phyloP scores from a whole-genome alignment of 2,329 filamentous ascomycete species.

The Thielaviopsis punctulata region DNA sequence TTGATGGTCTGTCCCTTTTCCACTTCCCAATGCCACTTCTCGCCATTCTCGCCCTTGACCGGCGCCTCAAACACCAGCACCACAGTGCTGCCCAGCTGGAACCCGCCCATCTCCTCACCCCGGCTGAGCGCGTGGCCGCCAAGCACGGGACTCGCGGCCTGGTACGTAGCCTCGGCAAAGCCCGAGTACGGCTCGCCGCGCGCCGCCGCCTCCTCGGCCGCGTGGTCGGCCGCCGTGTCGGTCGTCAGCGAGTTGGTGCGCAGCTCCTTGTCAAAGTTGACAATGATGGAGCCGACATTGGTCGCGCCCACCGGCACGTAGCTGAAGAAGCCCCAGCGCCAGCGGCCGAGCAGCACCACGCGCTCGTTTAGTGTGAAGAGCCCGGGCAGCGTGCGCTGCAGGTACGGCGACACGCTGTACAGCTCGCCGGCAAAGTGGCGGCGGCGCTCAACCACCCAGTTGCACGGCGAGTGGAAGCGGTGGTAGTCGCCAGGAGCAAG shows the following conservation, averaged over 20 bases:
- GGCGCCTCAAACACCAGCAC: conserved; percentile 95
- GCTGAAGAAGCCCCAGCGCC: conserved; percentile 95
- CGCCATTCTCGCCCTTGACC: conserved; percentile 22
- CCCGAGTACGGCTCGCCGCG: conserved; percentile 75
- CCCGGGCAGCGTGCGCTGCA: conserved; percentile 80
- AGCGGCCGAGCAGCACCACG: conserved; percentile 79
- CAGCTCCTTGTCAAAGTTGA: conserved; percentile 92
- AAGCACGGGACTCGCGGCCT: conserved; percentile 56
- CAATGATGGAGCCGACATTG: conserved; percentile 88
- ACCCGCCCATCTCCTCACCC: conserved; percentile 96
- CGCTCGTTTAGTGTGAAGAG: conserved; percentile 95
- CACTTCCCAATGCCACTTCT: conserved; percentile 61
- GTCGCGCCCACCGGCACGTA: conserved; percentile 93
- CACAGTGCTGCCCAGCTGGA: conserved; percentile 86
- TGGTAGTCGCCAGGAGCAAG: conserved; percentile 91
- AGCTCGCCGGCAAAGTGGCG: conserved; percentile 97
- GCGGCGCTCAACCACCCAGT: conserved; percentile 86
- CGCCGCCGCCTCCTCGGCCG: conserved; percentile 59
- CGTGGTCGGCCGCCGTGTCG: conserved; percentile 77
- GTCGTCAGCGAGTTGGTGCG: conserved; percentile 84
- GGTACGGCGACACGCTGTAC: conserved; percentile 85
- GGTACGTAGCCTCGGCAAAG: conserved; percentile 83
- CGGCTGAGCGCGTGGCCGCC: conserved; percentile 67
- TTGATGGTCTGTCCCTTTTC: conserved; percentile 77
- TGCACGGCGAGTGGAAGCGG: conserved; percentile 86